Evolutionary conservation across 495 filamentous ascomycete genomes (phyloP), one percentile per base, ranked within the genome.

Genomic region (Arthonia radiata): DNA sequence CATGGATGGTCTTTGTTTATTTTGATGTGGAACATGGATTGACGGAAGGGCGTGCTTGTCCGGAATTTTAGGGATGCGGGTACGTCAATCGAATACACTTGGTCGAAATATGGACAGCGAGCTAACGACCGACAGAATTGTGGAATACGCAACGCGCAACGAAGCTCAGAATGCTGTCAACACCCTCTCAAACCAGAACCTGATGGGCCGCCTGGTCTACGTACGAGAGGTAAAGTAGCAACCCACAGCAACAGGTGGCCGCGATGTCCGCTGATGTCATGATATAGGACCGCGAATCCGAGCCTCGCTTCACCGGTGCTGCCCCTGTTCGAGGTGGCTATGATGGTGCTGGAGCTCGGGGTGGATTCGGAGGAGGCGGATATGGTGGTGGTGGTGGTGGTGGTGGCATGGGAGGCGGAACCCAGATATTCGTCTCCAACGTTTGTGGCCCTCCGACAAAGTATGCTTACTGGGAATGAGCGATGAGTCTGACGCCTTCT

Each of bases 121-220:
- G 25, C 39, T 52, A 35, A 54, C 35, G 21, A 28, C 11, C 6
- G 18, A 13, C 33, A 92, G 86, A 62, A 97, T 97, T 79, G 86
- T 97, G 71, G 86, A 97, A 72, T 97, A 94, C 68, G 86, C 86
- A 39, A 92, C 83, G 37, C 78, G 81, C 68, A 89, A 97, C 43
- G 80, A 94, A 73, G 86, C 86, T 42, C 89, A 94, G 53, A 70
- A 79, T 51, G 86, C 86, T 38, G 83, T 97, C 59, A 78, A 71
- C 54, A 83, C 78, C 43, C 81, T 97, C 57, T 92, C 82, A 67
- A 97, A 97, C 54, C 81, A 91, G 52, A 92, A 82, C 45, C 57
- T 97, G 27, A 93, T 93, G 81, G 86, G 86, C 26, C 68, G 86
- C 53, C 74, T 94, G 25, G 80, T 97, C 41, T 97, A 97, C 46